A percentile compares a stretch with the other conserved stretches of the same genome.
These are phyloP conservation scores for Moelleriella libera DNA, from an alignment of 2,329 filamentous ascomycete genomes.

Conservation along the genomic window DNA sequence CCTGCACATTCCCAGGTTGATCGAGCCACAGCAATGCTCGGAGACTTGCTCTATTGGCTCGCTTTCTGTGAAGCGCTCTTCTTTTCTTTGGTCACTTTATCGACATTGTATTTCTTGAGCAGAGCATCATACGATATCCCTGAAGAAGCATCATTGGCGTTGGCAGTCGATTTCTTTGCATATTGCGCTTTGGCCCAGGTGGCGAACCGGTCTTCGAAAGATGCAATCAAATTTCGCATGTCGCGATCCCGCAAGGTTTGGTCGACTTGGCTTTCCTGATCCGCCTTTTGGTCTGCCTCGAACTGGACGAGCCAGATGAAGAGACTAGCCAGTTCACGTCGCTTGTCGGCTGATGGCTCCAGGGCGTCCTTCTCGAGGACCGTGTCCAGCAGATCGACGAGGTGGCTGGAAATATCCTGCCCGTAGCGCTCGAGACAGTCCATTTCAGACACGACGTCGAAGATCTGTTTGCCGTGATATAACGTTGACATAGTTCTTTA, in stretches of 20 bases:
- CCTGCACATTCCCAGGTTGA: no score
- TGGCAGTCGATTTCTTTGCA: no score
- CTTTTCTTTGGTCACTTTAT: background rate
- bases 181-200: background rate
- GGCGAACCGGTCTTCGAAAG: background rate
- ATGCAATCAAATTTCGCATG: background rate
- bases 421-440: background rate
- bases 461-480: background rate
- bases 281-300: background rate
- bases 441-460: background rate
- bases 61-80: background rate
- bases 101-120: background rate
- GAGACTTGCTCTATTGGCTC: no score
- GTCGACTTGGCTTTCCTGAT: background rate
- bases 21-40: no score
- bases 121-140: background rate
- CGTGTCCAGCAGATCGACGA: background rate
- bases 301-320: background rate
- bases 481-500: background rate
- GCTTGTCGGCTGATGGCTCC: background rate
- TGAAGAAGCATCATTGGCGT: background rate
- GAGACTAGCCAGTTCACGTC: background rate
- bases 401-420: background rate
- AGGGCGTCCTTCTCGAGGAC: background rate
- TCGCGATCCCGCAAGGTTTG: background rate